A percentile compares a stretch with the other conserved stretches of the same genome.
Evolutionary conservation across 2,329 filamentous ascomycete genomes (phyloP).

Genomic region (Pyrenochaeta sp.): DNA sequence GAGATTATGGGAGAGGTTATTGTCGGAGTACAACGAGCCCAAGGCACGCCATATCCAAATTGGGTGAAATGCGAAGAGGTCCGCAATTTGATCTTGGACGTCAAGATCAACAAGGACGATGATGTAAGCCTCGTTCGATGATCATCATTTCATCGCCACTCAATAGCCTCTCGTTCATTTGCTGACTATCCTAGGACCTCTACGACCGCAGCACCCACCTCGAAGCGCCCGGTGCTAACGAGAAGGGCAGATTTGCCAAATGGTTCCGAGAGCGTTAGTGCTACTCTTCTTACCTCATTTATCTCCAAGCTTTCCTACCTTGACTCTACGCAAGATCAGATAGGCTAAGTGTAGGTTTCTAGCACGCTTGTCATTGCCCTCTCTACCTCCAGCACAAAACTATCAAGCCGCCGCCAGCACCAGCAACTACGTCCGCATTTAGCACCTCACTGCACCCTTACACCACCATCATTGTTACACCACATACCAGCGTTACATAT

Average conservation of each 20-base stretch:
- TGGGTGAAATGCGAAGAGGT: constrained; percentile 73
- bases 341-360: constrained; percentile 31
- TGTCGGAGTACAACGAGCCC: constrained; percentile 88
- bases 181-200: constrained; percentile 57
- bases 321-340: constrained; percentile 21
- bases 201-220: constrained; percentile 66
- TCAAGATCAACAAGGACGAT: constrained; percentile 82
- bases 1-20: constrained; percentile 94
- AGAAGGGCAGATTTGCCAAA: constrained; percentile 51
- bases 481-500: too few relatives aligned
- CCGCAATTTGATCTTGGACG: constrained; percentile 79
- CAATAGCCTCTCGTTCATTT: too few relatives aligned
- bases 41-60: constrained; percentile 81
- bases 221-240: constrained; percentile 57
- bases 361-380: constrained; percentile 36
- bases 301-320: constrained; percentile 15
- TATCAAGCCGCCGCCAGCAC: constrained; percentile 30
- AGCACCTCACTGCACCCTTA: neutral
- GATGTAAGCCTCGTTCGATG: too few relatives aligned
- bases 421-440: constrained; percentile 31
- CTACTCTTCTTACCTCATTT: constrained; percentile 23
- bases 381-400: constrained; percentile 34
- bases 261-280: constrained; percentile 57
- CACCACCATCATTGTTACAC: neutral
- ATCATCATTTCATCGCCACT: too few relatives aligned